phyloP scores from a whole-genome alignment of 805 yeast genomes.

The Ogataea parapolymorpha region DNA sequence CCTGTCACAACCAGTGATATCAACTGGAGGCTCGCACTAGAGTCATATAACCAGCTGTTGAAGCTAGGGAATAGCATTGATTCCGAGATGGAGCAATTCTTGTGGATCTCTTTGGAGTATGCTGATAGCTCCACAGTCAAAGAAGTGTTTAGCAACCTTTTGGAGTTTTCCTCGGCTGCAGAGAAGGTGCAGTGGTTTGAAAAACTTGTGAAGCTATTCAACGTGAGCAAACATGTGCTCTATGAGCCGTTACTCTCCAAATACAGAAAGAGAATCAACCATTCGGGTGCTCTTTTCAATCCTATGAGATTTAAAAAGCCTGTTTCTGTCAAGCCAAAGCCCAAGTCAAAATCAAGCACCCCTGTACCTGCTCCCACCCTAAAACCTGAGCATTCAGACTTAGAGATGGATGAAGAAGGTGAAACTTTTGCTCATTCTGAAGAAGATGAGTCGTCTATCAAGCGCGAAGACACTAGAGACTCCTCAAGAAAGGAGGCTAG shows the following conservation, averaged over 20 bases:
- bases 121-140: conserved; percentile 21
- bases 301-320: conserved; percentile 5
- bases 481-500: conserved; percentile 1
- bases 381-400: conserved; percentile 14
- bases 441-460: conserved; percentile 21
- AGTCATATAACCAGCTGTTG: conserved; percentile 29
- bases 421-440: conserved; percentile 18
- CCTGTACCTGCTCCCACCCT: conserved; percentile 6
- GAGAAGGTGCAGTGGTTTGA: conserved; percentile 29
- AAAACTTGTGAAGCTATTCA: conserved; percentile 27
- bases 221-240: conserved; percentile 23
- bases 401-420: conserved; percentile 22
- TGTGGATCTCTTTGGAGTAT: conserved; percentile 35
- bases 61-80: conserved; percentile 18
- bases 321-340: background rate
- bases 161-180: conserved; percentile 19
- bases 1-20: conserved; percentile 33
- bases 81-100: conserved; percentile 18
- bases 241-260: conserved; percentile 21
- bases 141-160: conserved; percentile 21
- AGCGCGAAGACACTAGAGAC: conserved; percentile 9
- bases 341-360: conserved; percentile 1
- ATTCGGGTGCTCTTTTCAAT: conserved; percentile 31
- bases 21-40: conserved; percentile 26
- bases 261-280: conserved; percentile 30